Percentiles rank a stretch among this genome's conserved stretches.
Evolutionary conservation across 768 basidiomycete species (phyloP).

Genomic region (Russula foetens): DNA sequence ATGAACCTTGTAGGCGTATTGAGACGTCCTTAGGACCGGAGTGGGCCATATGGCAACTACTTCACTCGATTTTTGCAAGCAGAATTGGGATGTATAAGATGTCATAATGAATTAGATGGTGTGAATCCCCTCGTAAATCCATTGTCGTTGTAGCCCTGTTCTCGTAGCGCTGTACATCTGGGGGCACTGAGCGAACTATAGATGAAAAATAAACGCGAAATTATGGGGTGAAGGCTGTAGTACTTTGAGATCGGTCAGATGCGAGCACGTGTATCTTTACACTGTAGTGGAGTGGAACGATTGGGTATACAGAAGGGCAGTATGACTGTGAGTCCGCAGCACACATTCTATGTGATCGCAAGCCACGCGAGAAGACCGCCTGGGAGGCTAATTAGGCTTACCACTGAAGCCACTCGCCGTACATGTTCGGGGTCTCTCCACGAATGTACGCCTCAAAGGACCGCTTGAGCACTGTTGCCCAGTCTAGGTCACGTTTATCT

Average conservation of each 20-base stretch:
- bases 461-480: slow-evolving; percentile 92
- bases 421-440: slow-evolving; percentile 91
- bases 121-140: neutral
- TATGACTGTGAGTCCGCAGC: neutral
- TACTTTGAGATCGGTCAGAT: slow-evolving; percentile 16
- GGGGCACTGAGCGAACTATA: slow-evolving; percentile 5
- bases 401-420: slow-evolving; percentile 70
- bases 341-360: slow-evolving; percentile 4
- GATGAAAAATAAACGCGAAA: slow-evolving; percentile 12
- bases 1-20: neutral
- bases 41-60: neutral
- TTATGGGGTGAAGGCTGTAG: slow-evolving; percentile 13
- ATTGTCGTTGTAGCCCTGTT: neutral
- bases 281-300: slow-evolving; percentile 8
- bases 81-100: neutral
- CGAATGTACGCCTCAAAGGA: slow-evolving; percentile 91
- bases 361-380: neutral
- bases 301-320: slow-evolving; percentile 14
- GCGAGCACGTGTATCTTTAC: slow-evolving; percentile 20
- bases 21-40: neutral
- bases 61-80: neutral
- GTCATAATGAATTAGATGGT: neutral
- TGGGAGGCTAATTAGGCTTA: slow-evolving; percentile 13
- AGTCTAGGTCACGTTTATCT: slow-evolving; percentile 77
- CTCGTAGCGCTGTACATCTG: slow-evolving; percentile 8